These are phyloP conservation scores for Arthrobotrys sphaeroides DNA, from an alignment of 2,329 filamentous ascomycete genomes.

Conservation along the genomic window DNA sequence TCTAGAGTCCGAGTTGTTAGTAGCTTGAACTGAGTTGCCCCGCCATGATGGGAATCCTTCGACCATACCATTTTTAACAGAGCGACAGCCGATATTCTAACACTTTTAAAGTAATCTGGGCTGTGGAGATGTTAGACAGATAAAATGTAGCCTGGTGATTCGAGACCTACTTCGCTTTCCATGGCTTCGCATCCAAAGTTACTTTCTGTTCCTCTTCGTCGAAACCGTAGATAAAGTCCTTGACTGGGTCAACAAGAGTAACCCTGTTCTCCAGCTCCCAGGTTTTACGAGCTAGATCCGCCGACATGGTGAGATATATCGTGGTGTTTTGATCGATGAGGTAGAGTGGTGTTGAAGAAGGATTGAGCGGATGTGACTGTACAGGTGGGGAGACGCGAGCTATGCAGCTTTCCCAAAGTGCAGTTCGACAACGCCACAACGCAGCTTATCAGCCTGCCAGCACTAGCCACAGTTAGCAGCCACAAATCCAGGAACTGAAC, in stretches of 20 bases:
- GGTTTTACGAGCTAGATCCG: slow-evolving; percentile 53
- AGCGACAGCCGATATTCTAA: slow-evolving; percentile 91
- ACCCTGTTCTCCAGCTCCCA: slow-evolving; percentile 88
- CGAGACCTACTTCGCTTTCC: slow-evolving; percentile 37
- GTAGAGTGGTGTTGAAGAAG: slow-evolving; percentile 13
- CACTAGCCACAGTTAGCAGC: slow-evolving; percentile 60
- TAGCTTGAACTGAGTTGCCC: background rate
- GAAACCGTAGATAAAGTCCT: slow-evolving; percentile 92
- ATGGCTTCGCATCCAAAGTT: slow-evolving; percentile 63
- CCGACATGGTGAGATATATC: slow-evolving; percentile 33
- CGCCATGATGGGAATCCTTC: background rate
- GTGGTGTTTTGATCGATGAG: background rate
- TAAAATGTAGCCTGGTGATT: background rate
- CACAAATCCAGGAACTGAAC: slow-evolving; percentile 66
- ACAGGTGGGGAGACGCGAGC: slow-evolving; percentile 52
- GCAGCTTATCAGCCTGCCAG: slow-evolving; percentile 30
- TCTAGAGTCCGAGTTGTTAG: slow-evolving; percentile 34
- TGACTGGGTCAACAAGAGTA: slow-evolving; percentile 81
- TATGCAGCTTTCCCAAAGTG: slow-evolving; percentile 44
- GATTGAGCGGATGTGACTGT: slow-evolving; percentile 30
- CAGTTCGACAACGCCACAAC: slow-evolving; percentile 27
- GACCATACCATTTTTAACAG: slow-evolving; percentile 87
- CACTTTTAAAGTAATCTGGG: slow-evolving; percentile 87
- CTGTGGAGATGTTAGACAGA: slow-evolving; percentile 64
- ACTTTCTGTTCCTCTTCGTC: slow-evolving; percentile 74